Evolutionary conservation across 257 asterid species (phyloP).

Genomic region (Galeopsis tetrahit): DNA sequence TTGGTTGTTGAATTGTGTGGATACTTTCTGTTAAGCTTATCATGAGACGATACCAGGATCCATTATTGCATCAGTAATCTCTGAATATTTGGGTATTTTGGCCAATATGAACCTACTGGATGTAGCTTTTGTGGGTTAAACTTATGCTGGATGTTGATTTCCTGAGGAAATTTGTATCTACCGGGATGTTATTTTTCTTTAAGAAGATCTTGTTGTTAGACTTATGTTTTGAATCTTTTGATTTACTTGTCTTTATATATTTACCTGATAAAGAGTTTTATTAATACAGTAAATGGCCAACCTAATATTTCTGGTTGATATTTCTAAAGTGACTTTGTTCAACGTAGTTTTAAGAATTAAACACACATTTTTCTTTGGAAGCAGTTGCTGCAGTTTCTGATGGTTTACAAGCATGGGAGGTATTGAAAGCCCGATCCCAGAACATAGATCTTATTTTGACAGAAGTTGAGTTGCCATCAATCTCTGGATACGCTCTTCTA

Average conservation of each 20-base stretch:
- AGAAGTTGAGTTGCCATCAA: conserved; percentile 80
- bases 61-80: neutral
- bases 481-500: conserved; percentile 90
- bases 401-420: conserved; percentile 92
- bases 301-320: conserved; percentile 20
- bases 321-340: neutral
- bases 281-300: neutral
- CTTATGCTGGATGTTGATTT: conserved; percentile 2
- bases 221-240: neutral
- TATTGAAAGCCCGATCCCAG: conserved; percentile 60
- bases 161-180: neutral
- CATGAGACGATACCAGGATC: neutral
- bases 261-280: neutral
- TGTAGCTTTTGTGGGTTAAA: conserved; percentile 17
- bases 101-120: neutral
- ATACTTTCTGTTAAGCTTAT: no score
- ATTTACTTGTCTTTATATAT: neutral
- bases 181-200: neutral
- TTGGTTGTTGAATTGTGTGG: conserved; percentile 23
- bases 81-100: neutral
- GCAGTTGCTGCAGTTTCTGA: conserved; percentile 84
- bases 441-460: conserved; percentile 78
- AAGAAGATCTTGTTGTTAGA: neutral
- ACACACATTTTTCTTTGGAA: neutral
- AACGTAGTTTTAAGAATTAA: neutral